phyloP scores from a whole-genome alignment of 2,329 filamentous ascomycete genomes.

The Podosphaera xanthii region DNA sequence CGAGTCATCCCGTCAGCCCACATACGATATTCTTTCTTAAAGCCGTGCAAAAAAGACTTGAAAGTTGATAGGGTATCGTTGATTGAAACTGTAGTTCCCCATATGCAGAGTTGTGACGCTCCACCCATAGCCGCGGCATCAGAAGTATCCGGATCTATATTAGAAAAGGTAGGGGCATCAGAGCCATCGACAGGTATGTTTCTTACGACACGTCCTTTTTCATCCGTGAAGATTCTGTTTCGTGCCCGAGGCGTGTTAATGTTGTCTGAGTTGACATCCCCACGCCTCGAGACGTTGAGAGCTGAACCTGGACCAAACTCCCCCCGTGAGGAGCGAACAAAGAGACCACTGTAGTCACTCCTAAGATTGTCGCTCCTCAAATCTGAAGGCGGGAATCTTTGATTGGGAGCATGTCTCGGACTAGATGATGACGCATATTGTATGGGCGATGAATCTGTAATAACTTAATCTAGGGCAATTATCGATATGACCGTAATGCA shows the following conservation, averaged over 20 bases:
- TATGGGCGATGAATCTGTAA: slow-evolving; percentile 79
- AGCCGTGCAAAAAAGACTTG: slow-evolving; percentile 82
- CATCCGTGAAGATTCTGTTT: slow-evolving; percentile 32
- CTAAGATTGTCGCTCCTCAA: slow-evolving; percentile 46
- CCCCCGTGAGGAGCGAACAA: slow-evolving; percentile 42
- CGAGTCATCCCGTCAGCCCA: slow-evolving; percentile 68
- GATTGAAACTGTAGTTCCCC: slow-evolving; percentile 93
- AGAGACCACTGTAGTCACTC: slow-evolving; percentile 40
- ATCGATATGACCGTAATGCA: slow-evolving; percentile 8
- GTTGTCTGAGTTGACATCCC: slow-evolving; percentile 70
- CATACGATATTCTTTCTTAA: slow-evolving; percentile 81
- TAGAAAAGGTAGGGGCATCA: slow-evolving; percentile 36
- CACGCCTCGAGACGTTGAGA: slow-evolving; percentile 40
- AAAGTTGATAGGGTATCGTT: slow-evolving; percentile 70
- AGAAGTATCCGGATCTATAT: slow-evolving; percentile 60
- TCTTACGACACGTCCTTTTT: slow-evolving; percentile 31
- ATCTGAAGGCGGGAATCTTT: slow-evolving; percentile 38
- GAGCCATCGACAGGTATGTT: slow-evolving; percentile 29
- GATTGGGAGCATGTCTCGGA: slow-evolving; percentile 33
- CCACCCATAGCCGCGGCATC: slow-evolving; percentile 78
- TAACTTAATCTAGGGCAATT: neutral
- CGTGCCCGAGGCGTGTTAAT: slow-evolving; percentile 28
- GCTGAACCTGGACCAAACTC: slow-evolving; percentile 21
- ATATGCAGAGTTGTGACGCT: slow-evolving; percentile 61
- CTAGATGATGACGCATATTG: slow-evolving; percentile 80